Evolutionary conservation across 306 rosid species (phyloP).

Genomic region (Medicago ruthenica): DNA sequence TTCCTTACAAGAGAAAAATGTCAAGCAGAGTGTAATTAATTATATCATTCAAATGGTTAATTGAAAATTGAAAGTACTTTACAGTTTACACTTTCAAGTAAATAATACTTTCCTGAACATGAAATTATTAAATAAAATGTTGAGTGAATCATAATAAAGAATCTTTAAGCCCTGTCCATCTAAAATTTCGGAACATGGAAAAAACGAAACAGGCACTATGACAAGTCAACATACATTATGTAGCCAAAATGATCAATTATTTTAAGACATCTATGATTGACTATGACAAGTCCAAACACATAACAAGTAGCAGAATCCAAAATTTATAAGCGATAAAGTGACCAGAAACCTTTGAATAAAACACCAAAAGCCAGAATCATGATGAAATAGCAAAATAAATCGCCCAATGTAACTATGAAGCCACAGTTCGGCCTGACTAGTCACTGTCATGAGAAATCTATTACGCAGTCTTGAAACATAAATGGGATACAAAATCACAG

Average conservation of each 20-base stretch:
- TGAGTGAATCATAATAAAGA: neutral
- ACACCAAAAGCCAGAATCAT: neutral
- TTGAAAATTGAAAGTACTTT: neutral
- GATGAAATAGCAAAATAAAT: neutral
- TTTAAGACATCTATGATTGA: neutral
- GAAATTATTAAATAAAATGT: conserved; percentile 1
- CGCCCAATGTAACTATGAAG: neutral
- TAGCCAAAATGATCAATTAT: neutral
- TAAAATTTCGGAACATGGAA: neutral
- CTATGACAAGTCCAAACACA: conserved; percentile 9
- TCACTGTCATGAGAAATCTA: no score
- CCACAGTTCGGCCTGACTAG: neutral
- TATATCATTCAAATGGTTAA: conserved; percentile 16
- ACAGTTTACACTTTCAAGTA: conserved; percentile 14
- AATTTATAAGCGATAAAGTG: neutral
- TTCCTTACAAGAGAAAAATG: conserved; percentile 39
- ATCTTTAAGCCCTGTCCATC: conserved; percentile 14
- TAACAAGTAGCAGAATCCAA: neutral
- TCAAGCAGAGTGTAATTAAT: neutral
- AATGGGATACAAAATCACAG: no score
- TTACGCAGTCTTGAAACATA: no score
- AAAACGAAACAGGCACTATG: conserved; percentile 1
- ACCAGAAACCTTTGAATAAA: neutral
- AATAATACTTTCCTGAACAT: conserved; percentile 13
- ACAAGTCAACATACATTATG: no score